Base-by-base conservation (phyloP, 495 filamentous ascomycete species). In the Neurospora pannonica region DNA sequence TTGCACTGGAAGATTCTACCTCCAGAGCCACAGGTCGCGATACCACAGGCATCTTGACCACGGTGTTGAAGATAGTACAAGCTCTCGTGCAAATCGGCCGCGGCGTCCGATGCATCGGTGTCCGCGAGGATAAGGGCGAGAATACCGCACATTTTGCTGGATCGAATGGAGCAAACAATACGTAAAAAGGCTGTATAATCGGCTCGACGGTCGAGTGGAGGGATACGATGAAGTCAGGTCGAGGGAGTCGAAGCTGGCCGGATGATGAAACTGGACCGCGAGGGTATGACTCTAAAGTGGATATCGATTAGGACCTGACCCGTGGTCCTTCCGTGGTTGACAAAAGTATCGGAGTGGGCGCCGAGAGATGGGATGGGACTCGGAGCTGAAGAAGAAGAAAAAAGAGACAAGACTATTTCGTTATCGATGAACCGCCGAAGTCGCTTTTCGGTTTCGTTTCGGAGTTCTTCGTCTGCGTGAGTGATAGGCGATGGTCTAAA, bases 21-120 rank as follows among this genome's bases (percentile, higher is more conserved):
- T 17, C 93, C 92, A 0, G 87, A 81, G 6, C 89, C 91, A 78
- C 93, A 97, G 31, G 91, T 94, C 7, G 90, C 88, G 71, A 97
- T 95, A 71, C 95, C 95, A 70, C 92, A 94, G 34, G 95, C 95
- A 91, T 97, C 95, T 81, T 97, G 94, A 72, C 94, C 93, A 78
- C 94, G 84, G 71, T 92, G 92, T 83, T 83, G 94, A 17, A 97
- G 89, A 76, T 94, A 91, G 82, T 96, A 97, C 15, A 97, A 87
- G 13, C 92, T 92, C 82, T 97, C 94, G 84, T 97, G 95, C 39
- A 97, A 87, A 78, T 97, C 93, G 74, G 91, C 87, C 38, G 82
- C 78, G 71, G 75, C 75, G 70, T 80, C 76, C 78, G 81, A 72
- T 36, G 74, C 72, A 72, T 83, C 83, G 74, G 78, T 77, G 76